Percentiles rank a stretch among this genome's conserved stretches.
Evolutionary conservation across 352 stramenopile genomes (phyloP).

Genomic region (Elongisporangium senticosum): DNA sequence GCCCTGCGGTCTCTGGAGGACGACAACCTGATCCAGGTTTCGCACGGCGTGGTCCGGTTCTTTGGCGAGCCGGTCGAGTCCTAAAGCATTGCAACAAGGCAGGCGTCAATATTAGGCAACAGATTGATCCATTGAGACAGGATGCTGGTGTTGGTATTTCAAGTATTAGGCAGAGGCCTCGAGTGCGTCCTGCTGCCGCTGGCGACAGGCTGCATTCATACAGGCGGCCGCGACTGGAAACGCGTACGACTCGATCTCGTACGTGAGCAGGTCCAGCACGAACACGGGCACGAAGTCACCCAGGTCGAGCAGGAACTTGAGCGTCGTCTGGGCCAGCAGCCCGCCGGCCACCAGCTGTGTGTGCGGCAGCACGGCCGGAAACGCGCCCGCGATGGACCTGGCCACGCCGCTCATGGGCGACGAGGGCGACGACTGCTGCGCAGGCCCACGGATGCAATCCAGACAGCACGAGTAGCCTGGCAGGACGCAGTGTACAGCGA

Average conservation of each 20-base stretch:
- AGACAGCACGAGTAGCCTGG: slow-evolving; percentile 37
- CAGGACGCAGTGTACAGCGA: slow-evolving; percentile 24
- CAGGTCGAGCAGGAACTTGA: slow-evolving; percentile 34
- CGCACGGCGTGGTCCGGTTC: slow-evolving; percentile 81
- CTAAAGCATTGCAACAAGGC: no score
- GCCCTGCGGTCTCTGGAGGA: slow-evolving; percentile 87
- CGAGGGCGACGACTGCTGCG: not conserved
- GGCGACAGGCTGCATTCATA: slow-evolving; percentile 15
- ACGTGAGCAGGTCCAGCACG: slow-evolving; percentile 23
- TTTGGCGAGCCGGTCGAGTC: slow-evolving; percentile 40
- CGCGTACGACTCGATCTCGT: slow-evolving; percentile 32
- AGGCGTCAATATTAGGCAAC: no score
- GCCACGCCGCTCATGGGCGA: slow-evolving; percentile 20
- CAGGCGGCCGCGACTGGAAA: slow-evolving; percentile 22
- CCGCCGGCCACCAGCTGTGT: slow-evolving; percentile 28
- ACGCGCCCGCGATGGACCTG: slow-evolving; percentile 24
- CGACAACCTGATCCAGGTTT: slow-evolving; percentile 91
- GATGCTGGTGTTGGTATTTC: no score
- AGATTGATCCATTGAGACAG: no score
- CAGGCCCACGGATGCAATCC: slow-evolving; percentile 16
- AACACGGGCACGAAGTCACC: slow-evolving; percentile 40
- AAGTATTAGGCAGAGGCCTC: not conserved
- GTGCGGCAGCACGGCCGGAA: slow-evolving; percentile 31
- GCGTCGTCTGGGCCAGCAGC: slow-evolving; percentile 18
- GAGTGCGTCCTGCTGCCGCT: slow-evolving; percentile 24